Evolutionary conservation across 192 early-diverging fungal species (phyloP), one percentile per base, ranked within the genome.

Genomic region (Entomortierella parvispora): DNA sequence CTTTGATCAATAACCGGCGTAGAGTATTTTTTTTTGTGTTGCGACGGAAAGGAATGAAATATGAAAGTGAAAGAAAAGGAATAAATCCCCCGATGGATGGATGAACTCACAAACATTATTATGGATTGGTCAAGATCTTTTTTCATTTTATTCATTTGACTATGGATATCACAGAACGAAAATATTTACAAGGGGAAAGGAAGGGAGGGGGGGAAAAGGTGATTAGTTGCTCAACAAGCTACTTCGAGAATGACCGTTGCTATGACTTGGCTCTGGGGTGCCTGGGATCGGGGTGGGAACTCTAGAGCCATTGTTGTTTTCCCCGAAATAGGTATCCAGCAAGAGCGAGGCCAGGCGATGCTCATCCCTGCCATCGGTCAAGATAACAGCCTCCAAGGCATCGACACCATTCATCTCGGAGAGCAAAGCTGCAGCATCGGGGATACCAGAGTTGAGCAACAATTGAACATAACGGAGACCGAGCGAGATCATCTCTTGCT

Each of bases 291-390:
- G 74, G 6, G 74, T 77, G 0, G 74, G 74, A 5, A 68, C 74
- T 22, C 74, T 47, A 0, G 74, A 77, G 34, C 81, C 81, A 44
- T 79, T 46, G 25, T 74, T 79, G 29, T 85, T 82, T 22, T 90
- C 87, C 5, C 80, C 86, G 68, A 87, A 90, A 61, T 83, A 90
- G 7, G 69, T 68, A 58, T 90, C 89, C 64, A 89, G 86, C 62
- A 90, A 55, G 18, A 80, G 63, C 2, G 84, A 85, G 3, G 82
- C 81, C 23, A 79, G 56, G 0, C 81, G 69, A 33, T 85, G 80
- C 1, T 84, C 80, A 17, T 88, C 81, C 22, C 86, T 76, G 45
- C 84, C 81, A 4, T 85, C 80, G 0, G 81, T 81, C 2, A 86
- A 65, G 5, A 84, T 86, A 9, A 89, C 80, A 10, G 81, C 81